Evolutionary conservation across 164 flowering plant species (phyloP).

Genomic region (Brasenia schreberi): DNA sequence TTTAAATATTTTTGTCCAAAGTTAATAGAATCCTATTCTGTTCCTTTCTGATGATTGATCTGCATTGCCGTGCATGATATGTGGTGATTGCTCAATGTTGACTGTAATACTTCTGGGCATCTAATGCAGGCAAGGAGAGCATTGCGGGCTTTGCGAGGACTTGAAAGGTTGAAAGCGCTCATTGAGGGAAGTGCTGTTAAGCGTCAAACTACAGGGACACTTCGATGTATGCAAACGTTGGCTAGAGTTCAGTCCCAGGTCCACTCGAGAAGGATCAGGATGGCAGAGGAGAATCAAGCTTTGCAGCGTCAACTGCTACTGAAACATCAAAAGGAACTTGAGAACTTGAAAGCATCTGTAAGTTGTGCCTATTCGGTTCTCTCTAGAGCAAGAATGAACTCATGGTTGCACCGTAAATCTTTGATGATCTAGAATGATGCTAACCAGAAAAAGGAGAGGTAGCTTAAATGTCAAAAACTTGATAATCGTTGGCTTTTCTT

Average conservation of each 20-base stretch:
- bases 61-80: too few species aligned
- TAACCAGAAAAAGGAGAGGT: too few species aligned
- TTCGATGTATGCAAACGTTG: slow-evolving; percentile 60
- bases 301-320: slow-evolving; percentile 48
- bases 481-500: too few species aligned
- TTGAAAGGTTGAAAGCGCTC: slow-evolving; percentile 51
- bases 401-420: too few species aligned
- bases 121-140: slow-evolving; percentile 50
- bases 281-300: slow-evolving; percentile 69
- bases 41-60: too few species aligned
- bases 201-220: slow-evolving; percentile 46
- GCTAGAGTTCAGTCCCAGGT: slow-evolving; percentile 69
- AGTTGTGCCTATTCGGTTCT: slow-evolving; percentile 4
- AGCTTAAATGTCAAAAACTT: too few species aligned
- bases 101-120: background rate
- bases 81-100: too few species aligned
- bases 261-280: slow-evolving; percentile 48
- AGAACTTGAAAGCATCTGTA: slow-evolving; percentile 36
- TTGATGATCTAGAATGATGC: too few species aligned
- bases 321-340: slow-evolving; percentile 43
- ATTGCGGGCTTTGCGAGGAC: slow-evolving; percentile 54
- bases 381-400: too few species aligned
- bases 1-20: too few species aligned
- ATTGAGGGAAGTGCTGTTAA: slow-evolving; percentile 47
- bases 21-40: too few species aligned